Evolutionary conservation across 768 basidiomycete species (phyloP).

Genomic region (Leccinum disarticulatum): DNA sequence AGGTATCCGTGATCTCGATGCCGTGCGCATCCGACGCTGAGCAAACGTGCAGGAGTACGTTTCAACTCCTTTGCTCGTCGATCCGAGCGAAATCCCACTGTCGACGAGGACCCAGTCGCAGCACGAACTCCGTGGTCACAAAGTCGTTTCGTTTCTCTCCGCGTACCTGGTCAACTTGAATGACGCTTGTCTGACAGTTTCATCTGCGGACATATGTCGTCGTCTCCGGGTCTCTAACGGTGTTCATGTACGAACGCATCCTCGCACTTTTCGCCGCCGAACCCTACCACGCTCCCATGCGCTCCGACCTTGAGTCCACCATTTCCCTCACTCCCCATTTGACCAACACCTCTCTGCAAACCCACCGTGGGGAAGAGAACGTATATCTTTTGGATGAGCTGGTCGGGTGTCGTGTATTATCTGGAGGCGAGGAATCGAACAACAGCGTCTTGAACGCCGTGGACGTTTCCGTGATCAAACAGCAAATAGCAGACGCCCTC

Average conservation of each 20-base stretch:
- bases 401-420: constrained; percentile 58
- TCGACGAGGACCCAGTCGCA: constrained; percentile 17
- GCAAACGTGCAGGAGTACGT: constrained; percentile 74
- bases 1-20: constrained; percentile 48
- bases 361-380: constrained; percentile 58
- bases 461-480: constrained; percentile 53
- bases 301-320: constrained; percentile 26
- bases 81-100: constrained; percentile 50
- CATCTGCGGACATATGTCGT: constrained; percentile 91
- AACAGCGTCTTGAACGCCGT: constrained; percentile 19
- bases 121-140: constrained; percentile 46
- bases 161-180: not conserved
- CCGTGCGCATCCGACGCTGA: constrained; percentile 6
- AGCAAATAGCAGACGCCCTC: constrained; percentile 63
- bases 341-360: constrained; percentile 91
- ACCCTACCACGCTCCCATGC: constrained; percentile 57
- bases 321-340: constrained; percentile 65
- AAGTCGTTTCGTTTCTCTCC: constrained; percentile 43
- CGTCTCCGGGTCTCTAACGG: constrained; percentile 68
- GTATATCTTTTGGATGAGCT: constrained; percentile 84
- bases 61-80: constrained; percentile 70
- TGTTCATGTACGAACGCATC: constrained; percentile 80
- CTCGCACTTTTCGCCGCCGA: constrained; percentile 85
- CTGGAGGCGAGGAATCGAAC: constrained; percentile 24
- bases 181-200: constrained; percentile 55